These are phyloP conservation scores for Mucor ambiguus DNA, from an alignment of 371 early-diverging fungal genomes.

Conservation along the genomic window DNA sequence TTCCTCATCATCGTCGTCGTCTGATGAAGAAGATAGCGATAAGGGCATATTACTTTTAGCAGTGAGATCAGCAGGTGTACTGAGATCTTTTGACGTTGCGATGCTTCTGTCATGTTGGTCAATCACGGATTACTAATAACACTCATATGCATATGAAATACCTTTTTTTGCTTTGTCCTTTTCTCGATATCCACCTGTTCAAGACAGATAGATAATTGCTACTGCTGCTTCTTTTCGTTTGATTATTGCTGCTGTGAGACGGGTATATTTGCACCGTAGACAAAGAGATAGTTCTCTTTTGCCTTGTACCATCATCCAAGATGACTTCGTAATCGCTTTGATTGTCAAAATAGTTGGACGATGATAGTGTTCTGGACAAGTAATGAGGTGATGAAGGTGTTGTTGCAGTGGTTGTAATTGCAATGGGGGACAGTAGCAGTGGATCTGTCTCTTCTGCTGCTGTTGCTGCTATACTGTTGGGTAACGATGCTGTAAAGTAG, in stretches of 20 bases:
- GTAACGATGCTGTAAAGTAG: conserved; percentile 10
- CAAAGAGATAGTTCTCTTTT: conserved; percentile 29
- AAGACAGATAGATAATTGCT: background rate
- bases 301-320: conserved; percentile 30
- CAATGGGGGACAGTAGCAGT: background rate
- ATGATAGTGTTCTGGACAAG: conserved; percentile 15
- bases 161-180: conserved; percentile 1
- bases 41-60: conserved; percentile 1
- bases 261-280: conserved; percentile 24
- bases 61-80: conserved; percentile 12
- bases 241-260: conserved; percentile 1
- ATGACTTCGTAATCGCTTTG: conserved; percentile 27
- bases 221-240: background rate
- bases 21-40: conserved; percentile 6
- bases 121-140: no score
- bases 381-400: background rate
- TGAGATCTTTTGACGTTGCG: conserved; percentile 14
- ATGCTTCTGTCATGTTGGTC: background rate
- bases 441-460: background rate
- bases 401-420: background rate
- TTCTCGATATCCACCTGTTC: background rate
- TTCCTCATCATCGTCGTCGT: background rate
- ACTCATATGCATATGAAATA: no score
- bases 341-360: conserved; percentile 17
- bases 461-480: conserved; percentile 1